phyloP scores from a whole-genome alignment of 805 yeast genomes.

The Ogataea henricii region DNA sequence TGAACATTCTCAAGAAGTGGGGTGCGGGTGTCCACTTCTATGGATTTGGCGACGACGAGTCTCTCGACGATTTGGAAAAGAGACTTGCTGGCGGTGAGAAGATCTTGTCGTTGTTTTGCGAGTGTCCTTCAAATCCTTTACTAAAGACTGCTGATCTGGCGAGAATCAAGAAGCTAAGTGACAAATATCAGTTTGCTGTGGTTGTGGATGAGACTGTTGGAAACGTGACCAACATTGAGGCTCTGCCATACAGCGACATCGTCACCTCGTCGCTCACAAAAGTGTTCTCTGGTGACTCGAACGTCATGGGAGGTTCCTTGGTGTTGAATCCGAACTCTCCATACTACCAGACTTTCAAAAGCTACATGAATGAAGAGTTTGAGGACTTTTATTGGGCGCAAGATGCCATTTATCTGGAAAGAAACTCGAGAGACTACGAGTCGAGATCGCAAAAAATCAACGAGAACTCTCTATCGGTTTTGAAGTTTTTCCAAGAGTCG shows the following conservation, averaged over 20 bases:
- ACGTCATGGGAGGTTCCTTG: slow-evolving; percentile 92
- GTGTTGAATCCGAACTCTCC: slow-evolving; percentile 70
- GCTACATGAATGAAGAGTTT: slow-evolving; percentile 52
- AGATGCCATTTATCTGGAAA: slow-evolving; percentile 88
- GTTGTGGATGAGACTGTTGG: slow-evolving; percentile 96
- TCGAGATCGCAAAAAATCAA: slow-evolving; percentile 60
- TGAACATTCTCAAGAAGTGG: slow-evolving; percentile 81
- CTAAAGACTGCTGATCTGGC: slow-evolving; percentile 78
- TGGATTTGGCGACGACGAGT: slow-evolving; percentile 77
- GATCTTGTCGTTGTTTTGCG: slow-evolving; percentile 81
- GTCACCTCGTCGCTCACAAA: slow-evolving; percentile 87
- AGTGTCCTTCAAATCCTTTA: slow-evolving; percentile 94
- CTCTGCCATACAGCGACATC: slow-evolving; percentile 80
- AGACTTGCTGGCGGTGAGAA: slow-evolving; percentile 63
- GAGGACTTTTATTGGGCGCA: slow-evolving; percentile 89
- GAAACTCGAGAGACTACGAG: slow-evolving; percentile 89
- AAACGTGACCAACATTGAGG: slow-evolving; percentile 81
- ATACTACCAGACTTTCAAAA: slow-evolving; percentile 50
- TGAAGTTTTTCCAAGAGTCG: slow-evolving; percentile 51
- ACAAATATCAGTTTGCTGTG: slow-evolving; percentile 70
- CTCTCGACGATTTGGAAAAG: slow-evolving; percentile 64
- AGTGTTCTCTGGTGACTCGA: slow-evolving; percentile 90
- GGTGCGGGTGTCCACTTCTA: slow-evolving; percentile 89
- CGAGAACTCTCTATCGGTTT: slow-evolving; percentile 53
- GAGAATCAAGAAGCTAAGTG: slow-evolving; percentile 65